Evolutionary conservation across 345 rosid species (phyloP), one percentile per base, ranked within the genome.

Genomic region (Reutealis trisperma): DNA sequence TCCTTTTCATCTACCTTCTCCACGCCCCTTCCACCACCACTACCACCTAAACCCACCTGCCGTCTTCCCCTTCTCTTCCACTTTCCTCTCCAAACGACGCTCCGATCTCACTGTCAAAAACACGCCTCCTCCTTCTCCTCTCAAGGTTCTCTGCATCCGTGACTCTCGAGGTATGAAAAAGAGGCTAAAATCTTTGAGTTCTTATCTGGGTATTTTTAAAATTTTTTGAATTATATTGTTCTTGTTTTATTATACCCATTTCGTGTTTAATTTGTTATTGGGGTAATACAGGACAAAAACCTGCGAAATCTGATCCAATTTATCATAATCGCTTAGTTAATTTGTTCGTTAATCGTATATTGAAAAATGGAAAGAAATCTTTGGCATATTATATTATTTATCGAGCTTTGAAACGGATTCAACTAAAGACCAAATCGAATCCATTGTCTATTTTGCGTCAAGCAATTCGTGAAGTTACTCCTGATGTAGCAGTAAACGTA

Each of bases 31-130:
- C 70, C 80, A 75, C 82, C 55, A 55, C 72, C 27, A 22, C 81
- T 5, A 57, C 41, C 71, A 68, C 44, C 51, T 37, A 37, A 37
- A 7, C 57, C 62, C 63, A 37, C 41, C 0, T 34, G 37, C 25
- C 19, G 19, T 49, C n/a, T 51, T 79, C 79, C 83, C 86, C 24
- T 77, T 85, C 62, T 86, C 88, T 44, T 67, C 11, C 76, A 52
- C 71, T 64, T 47, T 18, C 60, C 41, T 30, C 73, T 5, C 66
- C 74, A 63, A 64, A 19, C 49, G 30, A 16, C 24, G 57, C 24
- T 15, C 77, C 10, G 59, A 16, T 45, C 41, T 60, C 25, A 19
- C 67, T 15, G 24, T 75, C 54, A 18, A 42, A 45, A 47, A 8
- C 58, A 2, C 74, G 54, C 67, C 63, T 24, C 67, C 67, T 27